Conservation (phyloP, 23 red algal species). For the Gracilaria gracilis region DNA sequence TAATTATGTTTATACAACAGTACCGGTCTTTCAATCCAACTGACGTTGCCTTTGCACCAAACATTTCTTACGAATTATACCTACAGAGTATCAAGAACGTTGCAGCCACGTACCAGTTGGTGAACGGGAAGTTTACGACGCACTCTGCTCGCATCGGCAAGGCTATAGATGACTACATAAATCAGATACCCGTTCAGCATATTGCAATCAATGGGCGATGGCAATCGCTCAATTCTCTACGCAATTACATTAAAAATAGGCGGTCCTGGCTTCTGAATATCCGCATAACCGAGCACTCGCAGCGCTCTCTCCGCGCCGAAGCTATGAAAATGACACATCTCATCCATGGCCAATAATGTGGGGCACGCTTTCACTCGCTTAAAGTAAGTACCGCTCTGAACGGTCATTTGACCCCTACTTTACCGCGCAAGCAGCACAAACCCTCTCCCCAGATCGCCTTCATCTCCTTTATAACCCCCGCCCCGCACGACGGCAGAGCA, state of each 20-base stretch:
- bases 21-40: no score
- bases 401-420: no score
- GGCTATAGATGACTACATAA: not conserved
- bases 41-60: not conserved
- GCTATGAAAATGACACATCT: no score
- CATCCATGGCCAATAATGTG: no score
- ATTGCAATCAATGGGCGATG: not conserved
- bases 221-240: not conserved
- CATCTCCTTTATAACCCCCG: no score
- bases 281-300: not conserved
- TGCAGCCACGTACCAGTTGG: slow-evolving; percentile 5
- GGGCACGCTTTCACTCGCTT: no score
- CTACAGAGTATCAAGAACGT: not conserved
- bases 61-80: not conserved
- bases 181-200: not conserved
- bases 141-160: slow-evolving; percentile 24
- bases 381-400: no score
- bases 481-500: no score
- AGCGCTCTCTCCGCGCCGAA: no score
- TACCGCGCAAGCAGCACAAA: no score
- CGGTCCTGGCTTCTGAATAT: not conserved
- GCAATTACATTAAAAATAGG: not conserved
- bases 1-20: not conserved
- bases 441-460: no score
- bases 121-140: slow-evolving; percentile 13